phyloP scores from a whole-genome alignment of 371 early-diverging fungal species.

The Mortierella sp. region DNA sequence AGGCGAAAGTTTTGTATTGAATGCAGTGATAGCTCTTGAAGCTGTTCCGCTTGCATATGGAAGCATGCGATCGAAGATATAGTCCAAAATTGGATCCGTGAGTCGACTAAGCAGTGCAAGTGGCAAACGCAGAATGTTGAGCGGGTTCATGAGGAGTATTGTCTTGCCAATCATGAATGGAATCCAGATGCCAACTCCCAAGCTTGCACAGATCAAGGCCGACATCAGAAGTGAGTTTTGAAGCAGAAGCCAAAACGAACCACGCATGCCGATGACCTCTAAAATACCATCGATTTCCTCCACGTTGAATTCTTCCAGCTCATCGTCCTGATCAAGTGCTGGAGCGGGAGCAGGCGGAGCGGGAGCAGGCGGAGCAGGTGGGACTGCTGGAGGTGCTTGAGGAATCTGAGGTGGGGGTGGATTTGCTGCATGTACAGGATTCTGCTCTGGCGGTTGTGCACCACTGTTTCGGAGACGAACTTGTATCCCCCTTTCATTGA shows the following conservation, averaged over 20 bases:
- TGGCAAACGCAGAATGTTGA: conserved; percentile 62
- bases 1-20: conserved; percentile 4
- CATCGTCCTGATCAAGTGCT: conserved; percentile 37
- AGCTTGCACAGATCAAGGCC: conserved; percentile 76
- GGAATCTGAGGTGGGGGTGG: not conserved
- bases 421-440: not conserved
- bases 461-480: conserved; percentile 9
- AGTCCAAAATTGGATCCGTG: conserved; percentile 73
- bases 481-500: conserved; percentile 32
- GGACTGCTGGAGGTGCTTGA: conserved; percentile 1
- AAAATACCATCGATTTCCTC: conserved; percentile 87
- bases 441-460: not conserved
- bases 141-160: conserved; percentile 65
- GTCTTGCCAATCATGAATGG: conserved; percentile 82
- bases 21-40: conserved; percentile 8
- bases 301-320: conserved; percentile 65
- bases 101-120: conserved; percentile 60
- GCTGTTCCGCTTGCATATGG: conserved; percentile 30
- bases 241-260: conserved; percentile 78
- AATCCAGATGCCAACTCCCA: conserved; percentile 81
- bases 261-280: conserved; percentile 91
- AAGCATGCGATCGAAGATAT: conserved; percentile 58
- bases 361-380: conserved; percentile 12
- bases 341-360: conserved; percentile 10
- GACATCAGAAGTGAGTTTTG: conserved; percentile 87